phyloP scores from a whole-genome alignment of 1,284 basidiomycete genomes.

The Heterobasidion annosum region DNA sequence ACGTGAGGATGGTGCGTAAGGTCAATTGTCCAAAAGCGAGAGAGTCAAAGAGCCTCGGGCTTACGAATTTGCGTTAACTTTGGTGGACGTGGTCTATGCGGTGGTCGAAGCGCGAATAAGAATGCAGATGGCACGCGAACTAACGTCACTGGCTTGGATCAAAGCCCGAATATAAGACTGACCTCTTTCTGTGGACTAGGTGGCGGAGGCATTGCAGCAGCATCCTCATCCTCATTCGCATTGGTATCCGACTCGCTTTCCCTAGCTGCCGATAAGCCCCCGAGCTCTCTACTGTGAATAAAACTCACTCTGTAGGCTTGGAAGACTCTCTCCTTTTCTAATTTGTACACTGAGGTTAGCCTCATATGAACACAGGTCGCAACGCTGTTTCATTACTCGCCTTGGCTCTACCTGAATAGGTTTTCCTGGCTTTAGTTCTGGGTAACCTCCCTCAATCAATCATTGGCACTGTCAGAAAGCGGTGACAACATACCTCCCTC shows the following conservation, averaged over 20 bases:
- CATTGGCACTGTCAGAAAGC: no score
- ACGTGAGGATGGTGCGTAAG: background rate
- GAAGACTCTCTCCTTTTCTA: slow-evolving; percentile 1
- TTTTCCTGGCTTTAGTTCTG: background rate
- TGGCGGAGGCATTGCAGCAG: slow-evolving; percentile 2
- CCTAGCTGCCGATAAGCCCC: background rate
- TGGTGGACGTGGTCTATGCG: background rate
- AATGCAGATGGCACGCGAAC: background rate
- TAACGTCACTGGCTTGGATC: no score
- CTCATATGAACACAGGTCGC: no score
- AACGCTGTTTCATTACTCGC: background rate
- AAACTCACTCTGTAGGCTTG: slow-evolving; percentile 1
- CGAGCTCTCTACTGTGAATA: background rate
- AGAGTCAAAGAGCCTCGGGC: no score
- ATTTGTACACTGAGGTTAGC: background rate
- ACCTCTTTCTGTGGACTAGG: slow-evolving; percentile 2
- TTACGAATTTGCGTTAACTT: background rate
- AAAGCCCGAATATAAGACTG: background rate
- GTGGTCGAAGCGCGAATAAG: background rate
- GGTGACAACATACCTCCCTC: no score
- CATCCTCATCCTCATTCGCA: background rate
- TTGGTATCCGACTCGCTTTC: background rate
- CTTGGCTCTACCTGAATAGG: slow-evolving; percentile 1
- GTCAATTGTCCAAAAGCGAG: no score
- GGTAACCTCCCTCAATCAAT: background rate